These are phyloP conservation scores for Sphenostylis stenocarpa DNA, from an alignment of 306 rosid genomes.

Conservation along the genomic window DNA sequence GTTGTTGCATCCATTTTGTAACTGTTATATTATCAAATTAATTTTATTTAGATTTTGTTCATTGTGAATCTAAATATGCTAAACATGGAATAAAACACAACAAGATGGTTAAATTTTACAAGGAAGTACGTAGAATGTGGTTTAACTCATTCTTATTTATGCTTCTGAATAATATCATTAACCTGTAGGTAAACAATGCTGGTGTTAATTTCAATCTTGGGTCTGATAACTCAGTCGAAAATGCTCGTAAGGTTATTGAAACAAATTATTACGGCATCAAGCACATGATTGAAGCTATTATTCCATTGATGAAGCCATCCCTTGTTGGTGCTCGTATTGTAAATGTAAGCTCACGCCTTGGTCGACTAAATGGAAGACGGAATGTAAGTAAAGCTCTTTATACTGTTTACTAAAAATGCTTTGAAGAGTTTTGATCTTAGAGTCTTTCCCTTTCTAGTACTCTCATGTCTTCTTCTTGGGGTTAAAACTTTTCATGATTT, in stretches of 20 bases:
- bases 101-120: neutral
- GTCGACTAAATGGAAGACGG: slow-evolving; percentile 78
- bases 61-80: slow-evolving; percentile 5
- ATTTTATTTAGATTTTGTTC: neutral
- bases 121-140: neutral
- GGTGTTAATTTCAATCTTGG: slow-evolving; percentile 46
- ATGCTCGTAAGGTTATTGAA: slow-evolving; percentile 37
- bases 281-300: slow-evolving; percentile 32
- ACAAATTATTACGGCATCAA: slow-evolving; percentile 40
- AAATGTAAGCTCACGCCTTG: slow-evolving; percentile 49
- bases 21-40: neutral
- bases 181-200: slow-evolving; percentile 42
- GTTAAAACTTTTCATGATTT: slow-evolving; percentile 1
- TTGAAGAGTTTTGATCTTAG: neutral
- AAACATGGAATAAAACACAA: neutral
- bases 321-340: slow-evolving; percentile 37
- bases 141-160: slow-evolving; percentile 7
- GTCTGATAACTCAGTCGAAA: slow-evolving; percentile 42
- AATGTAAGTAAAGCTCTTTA: slow-evolving; percentile 56
- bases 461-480: slow-evolving; percentile 15
- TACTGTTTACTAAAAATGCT: neutral
- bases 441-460: neutral
- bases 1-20: slow-evolving; percentile 12
- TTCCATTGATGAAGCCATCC: slow-evolving; percentile 43
- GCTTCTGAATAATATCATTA: slow-evolving; percentile 19